Conservation (phyloP, 306 rosid genomes). For the Herpetospermum pedunculosum region DNA sequence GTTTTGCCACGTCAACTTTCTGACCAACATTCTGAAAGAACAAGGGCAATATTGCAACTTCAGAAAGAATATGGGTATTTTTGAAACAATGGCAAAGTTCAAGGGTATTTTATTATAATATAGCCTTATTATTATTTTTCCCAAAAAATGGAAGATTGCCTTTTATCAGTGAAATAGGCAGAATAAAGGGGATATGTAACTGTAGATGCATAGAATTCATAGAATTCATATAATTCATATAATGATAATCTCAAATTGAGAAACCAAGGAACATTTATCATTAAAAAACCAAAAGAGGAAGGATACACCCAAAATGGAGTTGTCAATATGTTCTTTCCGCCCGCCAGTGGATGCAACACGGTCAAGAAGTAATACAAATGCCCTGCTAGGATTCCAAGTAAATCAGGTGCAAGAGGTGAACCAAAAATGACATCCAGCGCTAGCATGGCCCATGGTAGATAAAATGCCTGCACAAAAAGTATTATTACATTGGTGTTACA, state of each 20-base stretch:
- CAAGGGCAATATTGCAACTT: too few relatives aligned
- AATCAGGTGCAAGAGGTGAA: constrained; percentile 47
- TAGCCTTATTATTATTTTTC: too few relatives aligned
- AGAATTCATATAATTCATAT: too few relatives aligned
- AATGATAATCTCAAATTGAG: neutral
- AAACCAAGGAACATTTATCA: too few relatives aligned
- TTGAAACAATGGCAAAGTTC: too few relatives aligned
- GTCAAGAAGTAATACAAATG: constrained; percentile 93
- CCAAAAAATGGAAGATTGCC: neutral
- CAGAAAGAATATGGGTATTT: too few relatives aligned
- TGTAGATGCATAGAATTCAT: neutral
- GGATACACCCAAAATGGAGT: constrained; percentile 99
- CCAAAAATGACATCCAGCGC: constrained; percentile 91
- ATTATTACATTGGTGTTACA: constrained; percentile 2
- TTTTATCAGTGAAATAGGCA: neutral
- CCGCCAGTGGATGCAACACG: constrained; percentile 84
- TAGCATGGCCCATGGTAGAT: constrained; percentile 96
- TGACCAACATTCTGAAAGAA: too few relatives aligned
- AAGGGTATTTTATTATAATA: too few relatives aligned
- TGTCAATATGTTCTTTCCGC: constrained; percentile 62
- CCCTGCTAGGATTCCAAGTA: constrained; percentile 87
- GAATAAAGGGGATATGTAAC: neutral
- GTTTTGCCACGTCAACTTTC: too few relatives aligned
- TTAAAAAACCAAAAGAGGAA: constrained; percentile 15
- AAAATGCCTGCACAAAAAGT: constrained; percentile 65